Evolutionary conservation across 2,329 filamentous ascomycete genomes (phyloP).

Genomic region (Cladosporium sp.): DNA sequence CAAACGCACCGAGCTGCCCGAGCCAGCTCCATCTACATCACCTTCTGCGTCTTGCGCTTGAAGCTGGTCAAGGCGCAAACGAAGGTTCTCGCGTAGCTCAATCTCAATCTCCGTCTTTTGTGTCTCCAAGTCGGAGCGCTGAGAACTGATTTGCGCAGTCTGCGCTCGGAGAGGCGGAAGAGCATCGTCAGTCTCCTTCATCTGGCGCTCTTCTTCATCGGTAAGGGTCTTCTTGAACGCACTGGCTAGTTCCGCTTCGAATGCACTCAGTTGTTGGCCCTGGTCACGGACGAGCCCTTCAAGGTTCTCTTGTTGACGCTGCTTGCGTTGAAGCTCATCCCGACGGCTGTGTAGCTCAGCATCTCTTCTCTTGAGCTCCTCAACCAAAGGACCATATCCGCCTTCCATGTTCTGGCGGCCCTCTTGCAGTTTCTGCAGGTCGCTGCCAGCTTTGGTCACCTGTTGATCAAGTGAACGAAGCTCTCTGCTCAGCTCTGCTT

Average conservation of each 20-base stretch:
- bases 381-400: constrained; percentile 73
- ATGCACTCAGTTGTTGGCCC: constrained; percentile 68
- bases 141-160: constrained; percentile 69
- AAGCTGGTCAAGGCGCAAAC: constrained; percentile 81
- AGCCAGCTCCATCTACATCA: constrained; percentile 41
- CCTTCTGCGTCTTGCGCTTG: constrained; percentile 70
- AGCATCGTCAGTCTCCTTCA: constrained; percentile 65
- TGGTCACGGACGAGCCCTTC: constrained; percentile 56
- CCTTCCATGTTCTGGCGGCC: constrained; percentile 72
- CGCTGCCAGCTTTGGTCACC: constrained; percentile 80
- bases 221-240: constrained; percentile 91
- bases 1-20: constrained; percentile 55
- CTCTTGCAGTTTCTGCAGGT: constrained; percentile 78
- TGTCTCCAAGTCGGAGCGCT: constrained; percentile 71
- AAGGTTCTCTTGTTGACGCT: constrained; percentile 61
- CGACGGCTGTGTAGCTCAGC: constrained; percentile 68
- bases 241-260: constrained; percentile 74
- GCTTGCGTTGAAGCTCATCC: constrained; percentile 69
- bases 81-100: constrained; percentile 83
- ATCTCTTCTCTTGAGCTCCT: constrained; percentile 73
- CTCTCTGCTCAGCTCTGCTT: constrained; percentile 62
- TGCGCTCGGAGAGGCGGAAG: constrained; percentile 73
- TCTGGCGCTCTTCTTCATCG: constrained; percentile 72
- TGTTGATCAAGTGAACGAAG: constrained; percentile 81
- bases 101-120: constrained; percentile 80